Conservation (phyloP, 352 stramenopile genomes). For the Phytophthora tentaculata region DNA sequence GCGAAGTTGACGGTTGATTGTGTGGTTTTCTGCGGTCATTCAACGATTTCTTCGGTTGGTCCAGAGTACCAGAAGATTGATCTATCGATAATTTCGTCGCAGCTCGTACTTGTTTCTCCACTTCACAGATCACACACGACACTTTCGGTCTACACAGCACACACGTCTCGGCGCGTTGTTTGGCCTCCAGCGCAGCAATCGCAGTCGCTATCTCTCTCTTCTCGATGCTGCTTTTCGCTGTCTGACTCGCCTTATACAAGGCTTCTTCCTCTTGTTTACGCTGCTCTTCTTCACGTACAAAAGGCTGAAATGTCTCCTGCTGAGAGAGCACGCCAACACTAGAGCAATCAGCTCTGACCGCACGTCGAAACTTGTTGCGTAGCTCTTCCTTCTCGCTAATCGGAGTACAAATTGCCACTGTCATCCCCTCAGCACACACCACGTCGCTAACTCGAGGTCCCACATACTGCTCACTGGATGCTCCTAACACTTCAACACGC, state of each 20-base stretch:
- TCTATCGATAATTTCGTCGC: constrained; percentile 12
- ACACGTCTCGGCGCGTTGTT: constrained; percentile 24
- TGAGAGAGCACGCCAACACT: constrained; percentile 60
- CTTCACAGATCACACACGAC: constrained; percentile 38
- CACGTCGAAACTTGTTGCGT: constrained; percentile 61
- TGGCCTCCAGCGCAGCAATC: constrained; percentile 32
- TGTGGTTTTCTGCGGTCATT: constrained; percentile 14
- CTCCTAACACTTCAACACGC: constrained; percentile 58
- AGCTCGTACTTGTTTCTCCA: constrained; percentile 31
- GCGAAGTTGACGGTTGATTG: neutral
- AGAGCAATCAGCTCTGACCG: constrained; percentile 55
- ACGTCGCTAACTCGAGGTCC: constrained; percentile 67
- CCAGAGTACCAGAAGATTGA: neutral
- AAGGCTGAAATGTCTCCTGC: constrained; percentile 73
- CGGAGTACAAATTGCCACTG: constrained; percentile 59
- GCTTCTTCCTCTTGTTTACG: constrained; percentile 19
- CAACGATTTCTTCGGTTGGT: neutral
- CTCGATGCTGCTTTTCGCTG: constrained; percentile 25
- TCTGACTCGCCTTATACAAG: constrained; percentile 21
- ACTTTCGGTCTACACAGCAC: constrained; percentile 39
- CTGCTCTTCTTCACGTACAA: constrained; percentile 34
- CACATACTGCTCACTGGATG: constrained; percentile 47
- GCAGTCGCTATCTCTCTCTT: constrained; percentile 32
- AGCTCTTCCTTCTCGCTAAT: constrained; percentile 44
- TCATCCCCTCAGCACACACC: constrained; percentile 60